Conservation (phyloP, 495 filamentous ascomycete species). For the Penicillium roqueforti region DNA sequence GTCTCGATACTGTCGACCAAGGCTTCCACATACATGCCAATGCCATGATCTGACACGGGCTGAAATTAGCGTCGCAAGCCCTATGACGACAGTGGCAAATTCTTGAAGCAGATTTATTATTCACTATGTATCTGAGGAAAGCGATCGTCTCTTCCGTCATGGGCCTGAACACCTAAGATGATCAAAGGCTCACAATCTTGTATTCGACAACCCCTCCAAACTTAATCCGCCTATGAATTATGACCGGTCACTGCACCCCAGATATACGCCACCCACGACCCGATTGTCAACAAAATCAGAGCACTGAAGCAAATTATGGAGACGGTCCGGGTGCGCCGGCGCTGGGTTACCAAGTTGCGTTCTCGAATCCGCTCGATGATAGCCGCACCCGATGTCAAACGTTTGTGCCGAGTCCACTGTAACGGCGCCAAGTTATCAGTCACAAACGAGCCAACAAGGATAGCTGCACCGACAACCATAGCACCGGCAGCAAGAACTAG, state of each 20-base stretch:
- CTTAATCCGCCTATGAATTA: constrained; percentile 17
- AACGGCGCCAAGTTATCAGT: constrained; percentile 27
- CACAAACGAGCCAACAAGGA: constrained; percentile 26
- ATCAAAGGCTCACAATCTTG: neutral
- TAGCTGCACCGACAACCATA: constrained; percentile 26
- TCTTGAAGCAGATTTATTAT: no score
- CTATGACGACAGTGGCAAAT: constrained; percentile 6
- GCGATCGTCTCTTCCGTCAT: neutral
- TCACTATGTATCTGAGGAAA: no score
- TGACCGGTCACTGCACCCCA: constrained; percentile 42
- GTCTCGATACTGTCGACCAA: neutral
- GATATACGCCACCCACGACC: constrained; percentile 43
- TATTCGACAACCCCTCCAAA: constrained; percentile 23
- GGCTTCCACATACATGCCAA: neutral
- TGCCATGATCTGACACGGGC: neutral
- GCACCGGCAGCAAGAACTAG: constrained; percentile 33
- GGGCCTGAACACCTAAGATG: neutral
- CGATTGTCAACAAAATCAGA: constrained; percentile 28
- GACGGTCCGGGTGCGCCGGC: constrained; percentile 21
- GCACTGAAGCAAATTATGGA: constrained; percentile 29
- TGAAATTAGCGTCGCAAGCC: neutral
- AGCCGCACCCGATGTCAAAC: constrained; percentile 27
- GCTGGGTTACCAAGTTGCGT: constrained; percentile 20
- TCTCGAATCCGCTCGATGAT: constrained; percentile 29
- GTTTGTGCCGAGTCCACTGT: constrained; percentile 42